Evolutionary conservation across 2,329 filamentous ascomycete genomes (phyloP).

Genomic region (Colletotrichum siamense): DNA sequence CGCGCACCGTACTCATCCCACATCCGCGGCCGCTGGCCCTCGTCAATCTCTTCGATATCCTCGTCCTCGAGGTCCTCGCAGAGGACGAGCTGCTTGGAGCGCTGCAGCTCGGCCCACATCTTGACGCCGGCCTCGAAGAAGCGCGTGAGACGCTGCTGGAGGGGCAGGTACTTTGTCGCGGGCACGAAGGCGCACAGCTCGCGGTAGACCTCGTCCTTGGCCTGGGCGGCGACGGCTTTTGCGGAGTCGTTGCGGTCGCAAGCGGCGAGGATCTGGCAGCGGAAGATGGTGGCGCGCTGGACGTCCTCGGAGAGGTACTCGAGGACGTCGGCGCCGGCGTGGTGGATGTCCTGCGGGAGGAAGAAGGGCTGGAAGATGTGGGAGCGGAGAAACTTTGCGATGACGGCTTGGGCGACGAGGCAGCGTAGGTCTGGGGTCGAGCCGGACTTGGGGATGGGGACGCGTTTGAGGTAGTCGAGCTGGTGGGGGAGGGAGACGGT

Average conservation of each 20-base stretch:
- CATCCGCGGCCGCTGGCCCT: conserved; percentile 19
- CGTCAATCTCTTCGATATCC: conserved; percentile 20
- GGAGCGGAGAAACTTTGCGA: conserved; percentile 25
- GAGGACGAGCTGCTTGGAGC: conserved; percentile 28
- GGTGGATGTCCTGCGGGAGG: conserved; percentile 21
- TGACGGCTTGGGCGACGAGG: conserved; percentile 31
- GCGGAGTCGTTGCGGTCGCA: conserved; percentile 9
- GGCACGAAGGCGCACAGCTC: not conserved
- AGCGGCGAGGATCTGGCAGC: conserved; percentile 30
- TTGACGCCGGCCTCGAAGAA: conserved; percentile 29
- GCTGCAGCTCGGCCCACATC: conserved; percentile 30
- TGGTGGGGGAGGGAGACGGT: not conserved
- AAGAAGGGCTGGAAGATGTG: conserved; percentile 36
- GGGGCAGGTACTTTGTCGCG: not conserved
- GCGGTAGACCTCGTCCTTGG: not conserved
- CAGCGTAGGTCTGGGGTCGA: conserved; percentile 31
- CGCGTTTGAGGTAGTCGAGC: not conserved
- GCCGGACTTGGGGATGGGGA: conserved; percentile 19
- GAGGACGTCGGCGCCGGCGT: conserved; percentile 25
- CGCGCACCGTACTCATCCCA: conserved; percentile 26
- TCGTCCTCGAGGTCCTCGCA: conserved; percentile 24
- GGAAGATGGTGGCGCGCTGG: conserved; percentile 28
- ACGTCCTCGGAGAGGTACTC: conserved; percentile 29
- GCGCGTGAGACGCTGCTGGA: not conserved
- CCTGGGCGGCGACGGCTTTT: not conserved